Evolutionary conservation across 345 rosid species (phyloP).

Genomic region (Ailanthus altissimus): DNA sequence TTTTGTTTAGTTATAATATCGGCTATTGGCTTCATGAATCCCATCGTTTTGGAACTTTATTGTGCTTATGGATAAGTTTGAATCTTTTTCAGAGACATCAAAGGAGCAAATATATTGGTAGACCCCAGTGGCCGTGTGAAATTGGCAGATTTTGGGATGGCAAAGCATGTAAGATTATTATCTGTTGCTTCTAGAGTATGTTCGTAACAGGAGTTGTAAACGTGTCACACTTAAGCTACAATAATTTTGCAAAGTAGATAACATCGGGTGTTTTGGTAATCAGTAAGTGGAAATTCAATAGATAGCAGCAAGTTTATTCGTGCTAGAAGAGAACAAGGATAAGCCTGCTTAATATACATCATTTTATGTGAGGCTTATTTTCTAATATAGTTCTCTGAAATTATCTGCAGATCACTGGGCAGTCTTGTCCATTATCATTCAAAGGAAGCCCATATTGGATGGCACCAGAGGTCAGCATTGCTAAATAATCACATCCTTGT

Average conservation of each 20-base stretch:
- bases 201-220: neutral
- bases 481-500: neutral
- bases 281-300: neutral
- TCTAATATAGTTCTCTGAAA: slow-evolving; percentile 30
- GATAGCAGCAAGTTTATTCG: neutral
- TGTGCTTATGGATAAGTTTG: slow-evolving; percentile 17
- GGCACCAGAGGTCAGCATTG: slow-evolving; percentile 78
- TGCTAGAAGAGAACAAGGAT: slow-evolving; percentile 12
- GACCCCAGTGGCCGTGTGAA: slow-evolving; percentile 80
- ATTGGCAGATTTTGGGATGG: slow-evolving; percentile 80
- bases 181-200: slow-evolving; percentile 1
- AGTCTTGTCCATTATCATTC: slow-evolving; percentile 74
- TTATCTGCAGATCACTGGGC: slow-evolving; percentile 69
- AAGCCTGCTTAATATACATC: neutral
- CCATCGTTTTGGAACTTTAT: neutral
- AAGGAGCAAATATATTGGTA: slow-evolving; percentile 86
- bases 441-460: slow-evolving; percentile 94
- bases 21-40: neutral
- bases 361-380: neutral
- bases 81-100: slow-evolving; percentile 60
- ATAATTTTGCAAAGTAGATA: neutral
- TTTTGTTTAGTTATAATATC: neutral
- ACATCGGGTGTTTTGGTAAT: slow-evolving; percentile 2
- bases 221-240: neutral
- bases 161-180: slow-evolving; percentile 54